phyloP scores from a whole-genome alignment of 2,329 filamentous ascomycete genomes.

The Dothideomycetes sp. region DNA sequence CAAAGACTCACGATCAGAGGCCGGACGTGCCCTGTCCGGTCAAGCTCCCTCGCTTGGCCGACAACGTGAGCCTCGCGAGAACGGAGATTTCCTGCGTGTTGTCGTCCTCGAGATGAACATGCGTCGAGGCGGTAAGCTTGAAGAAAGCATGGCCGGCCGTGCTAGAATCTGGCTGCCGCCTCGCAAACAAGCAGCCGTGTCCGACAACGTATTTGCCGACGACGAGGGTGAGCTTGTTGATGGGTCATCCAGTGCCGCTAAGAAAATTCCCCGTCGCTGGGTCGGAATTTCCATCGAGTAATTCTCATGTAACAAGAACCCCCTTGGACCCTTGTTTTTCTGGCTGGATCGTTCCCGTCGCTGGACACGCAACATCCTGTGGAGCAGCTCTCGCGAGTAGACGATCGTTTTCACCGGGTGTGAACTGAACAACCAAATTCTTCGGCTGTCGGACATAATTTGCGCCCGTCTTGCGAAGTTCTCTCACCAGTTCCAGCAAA shows the following conservation, averaged over 20 bases:
- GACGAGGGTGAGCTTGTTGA: conserved; percentile 4
- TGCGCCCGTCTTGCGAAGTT: no score
- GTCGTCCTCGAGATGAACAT: conserved; percentile 62
- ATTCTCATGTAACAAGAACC: conserved; percentile 4
- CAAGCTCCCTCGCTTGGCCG: conserved; percentile 30
- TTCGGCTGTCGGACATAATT: no score
- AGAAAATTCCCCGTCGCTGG: conserved; percentile 10
- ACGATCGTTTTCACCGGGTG: no score
- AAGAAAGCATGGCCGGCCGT: conserved; percentile 44
- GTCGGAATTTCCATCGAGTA: conserved; percentile 11
- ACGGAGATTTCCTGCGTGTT: conserved; percentile 54
- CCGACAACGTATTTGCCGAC: conserved; percentile 1
- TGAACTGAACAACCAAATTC: no score
- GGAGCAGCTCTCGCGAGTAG: no score
- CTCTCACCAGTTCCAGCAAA: no score
- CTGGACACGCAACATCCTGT: no score
- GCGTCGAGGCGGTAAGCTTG: conserved; percentile 53
- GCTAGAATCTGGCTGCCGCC: conserved; percentile 55
- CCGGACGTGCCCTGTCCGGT: conserved; percentile 31
- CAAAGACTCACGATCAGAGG: conserved; percentile 28
- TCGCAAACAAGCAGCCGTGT: conserved; percentile 28
- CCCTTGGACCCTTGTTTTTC: conserved; percentile 7
- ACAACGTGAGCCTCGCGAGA: conserved; percentile 55
- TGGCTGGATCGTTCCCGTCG: conserved; percentile 10
- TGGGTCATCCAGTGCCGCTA: not conserved